phyloP scores from a whole-genome alignment of 352 stramenopile species.

The Pythium dissimile region DNA sequence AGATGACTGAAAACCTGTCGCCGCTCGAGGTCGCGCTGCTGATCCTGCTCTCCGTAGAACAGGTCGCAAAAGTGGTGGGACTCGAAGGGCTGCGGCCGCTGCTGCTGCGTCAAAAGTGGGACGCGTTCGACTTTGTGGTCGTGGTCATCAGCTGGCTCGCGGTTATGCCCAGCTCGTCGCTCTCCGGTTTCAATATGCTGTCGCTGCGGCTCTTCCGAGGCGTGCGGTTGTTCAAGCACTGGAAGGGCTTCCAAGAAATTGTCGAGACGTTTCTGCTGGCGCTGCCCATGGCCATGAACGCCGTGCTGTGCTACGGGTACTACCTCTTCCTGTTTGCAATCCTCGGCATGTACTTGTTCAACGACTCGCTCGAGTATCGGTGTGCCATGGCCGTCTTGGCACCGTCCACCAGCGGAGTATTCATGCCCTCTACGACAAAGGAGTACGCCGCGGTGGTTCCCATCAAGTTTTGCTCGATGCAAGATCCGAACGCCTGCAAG shows the following conservation, averaged over 20 bases:
- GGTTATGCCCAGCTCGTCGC: conserved; percentile 33
- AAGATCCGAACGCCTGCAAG: conserved; percentile 27
- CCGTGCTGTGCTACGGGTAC: conserved; percentile 79
- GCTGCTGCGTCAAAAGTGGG: conserved; percentile 60
- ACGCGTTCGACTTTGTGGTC: conserved; percentile 60
- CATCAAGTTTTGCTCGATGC: conserved; percentile 48
- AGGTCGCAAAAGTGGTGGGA: conserved; percentile 56
- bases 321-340: conserved; percentile 86
- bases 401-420: conserved; percentile 14
- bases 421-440: conserved; percentile 19
- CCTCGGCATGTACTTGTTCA: conserved; percentile 86
- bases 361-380: conserved; percentile 72
- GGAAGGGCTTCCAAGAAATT: conserved; percentile 74
- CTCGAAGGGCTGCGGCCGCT: conserved; percentile 62
- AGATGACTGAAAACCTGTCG: conserved; percentile 50
- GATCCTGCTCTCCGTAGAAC: conserved; percentile 63
- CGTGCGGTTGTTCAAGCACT: conserved; percentile 63
- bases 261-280: conserved; percentile 73
- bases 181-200: conserved; percentile 68
- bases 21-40: conserved; percentile 56
- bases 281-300: conserved; percentile 70
- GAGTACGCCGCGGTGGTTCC: conserved; percentile 55
- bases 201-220: conserved; percentile 72
- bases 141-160: conserved; percentile 66
- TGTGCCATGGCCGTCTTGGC: conserved; percentile 39